phyloP scores from a whole-genome alignment of 106 monocot genomes.

The Dendrobium chrysotoxum region DNA sequence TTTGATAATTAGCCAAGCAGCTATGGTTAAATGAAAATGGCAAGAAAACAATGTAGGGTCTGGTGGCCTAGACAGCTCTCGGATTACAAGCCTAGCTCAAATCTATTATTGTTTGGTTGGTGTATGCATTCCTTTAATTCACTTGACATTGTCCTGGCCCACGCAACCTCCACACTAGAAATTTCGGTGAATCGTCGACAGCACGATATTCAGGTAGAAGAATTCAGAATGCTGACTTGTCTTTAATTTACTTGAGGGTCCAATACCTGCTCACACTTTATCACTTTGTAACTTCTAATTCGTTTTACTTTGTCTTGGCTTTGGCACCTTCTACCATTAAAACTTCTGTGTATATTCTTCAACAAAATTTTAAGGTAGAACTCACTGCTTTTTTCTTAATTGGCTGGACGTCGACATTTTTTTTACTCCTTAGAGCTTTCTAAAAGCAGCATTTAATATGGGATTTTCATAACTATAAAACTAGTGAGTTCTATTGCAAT shows the following conservation, averaged over 20 bases:
- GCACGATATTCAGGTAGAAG: conserved; percentile 21
- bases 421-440: background rate
- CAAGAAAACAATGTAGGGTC: conserved; percentile 45
- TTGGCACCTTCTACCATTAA: background rate
- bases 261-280: background rate
- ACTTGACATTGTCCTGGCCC: conserved; percentile 56
- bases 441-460: background rate
- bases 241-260: background rate
- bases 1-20: background rate
- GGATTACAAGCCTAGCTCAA: conserved; percentile 7
- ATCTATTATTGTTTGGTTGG: conserved; percentile 72
- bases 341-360: background rate
- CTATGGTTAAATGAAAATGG: conserved; percentile 13
- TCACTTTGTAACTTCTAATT: background rate
- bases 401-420: background rate
- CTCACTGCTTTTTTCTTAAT: background rate
- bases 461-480: background rate
- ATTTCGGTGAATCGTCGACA: conserved; percentile 2
- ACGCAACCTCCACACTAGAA: conserved; percentile 15
- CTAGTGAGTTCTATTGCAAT: background rate
- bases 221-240: background rate
- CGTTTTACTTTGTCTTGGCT: background rate
- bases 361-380: background rate
- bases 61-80: conserved; percentile 71
- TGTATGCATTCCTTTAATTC: conserved; percentile 27